These are phyloP conservation scores for Cladorrhinum samala DNA, from an alignment of 495 filamentous ascomycete species.

Conservation along the genomic window DNA sequence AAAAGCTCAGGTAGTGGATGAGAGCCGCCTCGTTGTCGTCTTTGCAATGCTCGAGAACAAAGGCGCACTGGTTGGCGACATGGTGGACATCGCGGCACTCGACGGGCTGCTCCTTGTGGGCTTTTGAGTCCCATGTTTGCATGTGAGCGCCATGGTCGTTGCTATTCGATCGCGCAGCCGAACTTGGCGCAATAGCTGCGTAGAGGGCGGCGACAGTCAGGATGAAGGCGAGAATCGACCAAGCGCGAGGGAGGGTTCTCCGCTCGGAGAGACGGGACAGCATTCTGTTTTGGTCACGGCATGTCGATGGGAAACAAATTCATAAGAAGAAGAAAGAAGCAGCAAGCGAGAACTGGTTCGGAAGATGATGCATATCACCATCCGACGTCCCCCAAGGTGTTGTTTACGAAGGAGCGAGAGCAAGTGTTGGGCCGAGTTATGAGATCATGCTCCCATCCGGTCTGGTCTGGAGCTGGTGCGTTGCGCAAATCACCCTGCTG, in stretches of 20 bases:
- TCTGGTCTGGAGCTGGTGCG: too few species aligned
- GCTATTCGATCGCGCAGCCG: neutral
- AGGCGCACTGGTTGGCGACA: slow-evolving; percentile 76
- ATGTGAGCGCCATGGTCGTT: neutral
- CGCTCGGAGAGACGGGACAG: slow-evolving; percentile 9
- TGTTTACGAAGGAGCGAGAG: neutral
- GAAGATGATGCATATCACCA: neutral
- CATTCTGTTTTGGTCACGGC: slow-evolving; percentile 20
- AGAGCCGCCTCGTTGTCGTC: slow-evolving; percentile 81
- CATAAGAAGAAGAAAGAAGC: neutral
- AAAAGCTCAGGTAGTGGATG: slow-evolving; percentile 81
- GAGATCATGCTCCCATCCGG: slow-evolving; percentile 10
- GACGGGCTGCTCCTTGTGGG: slow-evolving; percentile 8
- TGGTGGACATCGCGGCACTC: slow-evolving; percentile 80
- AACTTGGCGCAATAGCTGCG: slow-evolving; percentile 19
- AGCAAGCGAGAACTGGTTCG: neutral
- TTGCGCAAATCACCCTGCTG: too few species aligned
- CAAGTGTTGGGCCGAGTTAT: slow-evolving; percentile 1
- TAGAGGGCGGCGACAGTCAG: slow-evolving; percentile 29
- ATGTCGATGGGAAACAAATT: neutral
- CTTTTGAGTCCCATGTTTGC: neutral
- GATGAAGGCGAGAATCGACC: slow-evolving; percentile 31
- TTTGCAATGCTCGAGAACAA: slow-evolving; percentile 71
- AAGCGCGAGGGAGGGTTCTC: slow-evolving; percentile 33
- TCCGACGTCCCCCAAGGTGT: neutral